Conservation (phyloP, 768 basidiomycete genomes). For the Mycena olivaceomarginata region DNA sequence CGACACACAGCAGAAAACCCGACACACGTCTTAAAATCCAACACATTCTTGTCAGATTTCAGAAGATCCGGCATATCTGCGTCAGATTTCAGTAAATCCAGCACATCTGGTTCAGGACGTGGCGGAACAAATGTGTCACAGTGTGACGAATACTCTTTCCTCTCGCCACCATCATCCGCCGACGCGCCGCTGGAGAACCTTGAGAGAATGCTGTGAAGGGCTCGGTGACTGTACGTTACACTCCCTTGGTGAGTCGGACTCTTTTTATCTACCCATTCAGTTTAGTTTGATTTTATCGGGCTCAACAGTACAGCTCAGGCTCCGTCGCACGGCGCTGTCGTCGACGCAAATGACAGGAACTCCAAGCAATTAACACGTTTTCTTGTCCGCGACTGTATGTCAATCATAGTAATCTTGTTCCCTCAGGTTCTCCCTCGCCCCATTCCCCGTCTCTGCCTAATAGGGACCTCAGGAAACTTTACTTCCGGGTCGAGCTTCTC, state of each 20-base stretch:
- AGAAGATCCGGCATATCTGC: not conserved
- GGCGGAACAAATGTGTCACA: constrained; percentile 7
- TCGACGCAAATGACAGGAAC: not conserved
- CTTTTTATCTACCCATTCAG: constrained; percentile 2
- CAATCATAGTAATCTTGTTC: too few species aligned
- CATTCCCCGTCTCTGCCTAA: too few species aligned
- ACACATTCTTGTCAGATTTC: too few species aligned
- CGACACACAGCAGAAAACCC: too few species aligned
- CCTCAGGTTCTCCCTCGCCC: too few species aligned
- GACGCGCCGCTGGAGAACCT: constrained; percentile 4
- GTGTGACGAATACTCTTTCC: constrained; percentile 4
- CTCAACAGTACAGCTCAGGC: not conserved
- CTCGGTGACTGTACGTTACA: not conserved
- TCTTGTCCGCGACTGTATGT: too few species aligned
- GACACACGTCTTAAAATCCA: too few species aligned
- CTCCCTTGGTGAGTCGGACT: not conserved
- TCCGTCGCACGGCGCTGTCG: not conserved
- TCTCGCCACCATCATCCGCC: not conserved
- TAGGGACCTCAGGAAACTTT: too few species aligned
- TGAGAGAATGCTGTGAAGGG: not conserved
- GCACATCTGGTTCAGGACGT: constrained; percentile 2
- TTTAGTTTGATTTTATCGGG: not conserved
- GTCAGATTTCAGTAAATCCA: constrained; percentile 7
- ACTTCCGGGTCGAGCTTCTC: too few species aligned
- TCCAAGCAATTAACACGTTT: too few species aligned